Conservation (phyloP, 768 basidiomycete genomes). For the Leccinum olivaceopallidum region DNA sequence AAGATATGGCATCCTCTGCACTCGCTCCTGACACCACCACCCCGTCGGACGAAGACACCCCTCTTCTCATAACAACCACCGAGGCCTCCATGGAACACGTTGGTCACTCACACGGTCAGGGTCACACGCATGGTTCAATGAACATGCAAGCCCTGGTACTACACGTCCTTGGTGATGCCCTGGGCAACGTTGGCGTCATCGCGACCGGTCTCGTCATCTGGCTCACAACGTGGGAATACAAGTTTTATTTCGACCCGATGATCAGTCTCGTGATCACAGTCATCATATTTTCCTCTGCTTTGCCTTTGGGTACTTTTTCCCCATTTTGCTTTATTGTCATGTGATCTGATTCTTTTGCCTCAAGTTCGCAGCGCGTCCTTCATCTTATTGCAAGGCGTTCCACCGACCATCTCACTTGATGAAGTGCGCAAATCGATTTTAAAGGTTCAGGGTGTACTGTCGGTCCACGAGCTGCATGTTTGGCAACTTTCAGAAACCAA, state of each 20-base stretch:
- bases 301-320: constrained; percentile 69
- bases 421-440: constrained; percentile 82
- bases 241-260: constrained; percentile 89
- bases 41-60: constrained; percentile 41
- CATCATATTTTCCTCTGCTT: constrained; percentile 94
- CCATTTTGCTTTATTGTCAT: constrained; percentile 1
- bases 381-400: constrained; percentile 94
- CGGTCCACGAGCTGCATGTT: constrained; percentile 91
- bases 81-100: constrained; percentile 15
- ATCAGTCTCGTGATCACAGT: constrained; percentile 93
- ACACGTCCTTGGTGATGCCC: constrained; percentile 94
- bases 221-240: constrained; percentile 82
- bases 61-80: constrained; percentile 36
- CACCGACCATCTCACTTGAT: constrained; percentile 86
- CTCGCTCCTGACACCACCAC: constrained; percentile 9
- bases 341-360: constrained; percentile 14
- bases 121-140: constrained; percentile 73
- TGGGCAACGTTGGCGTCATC: constrained; percentile 98
- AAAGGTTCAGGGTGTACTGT: constrained; percentile 76
- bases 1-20: constrained; percentile 61
- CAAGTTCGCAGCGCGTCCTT: constrained; percentile 88
- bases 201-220: constrained; percentile 93
- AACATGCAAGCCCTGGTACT: constrained; percentile 97
- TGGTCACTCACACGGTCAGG: constrained; percentile 21
- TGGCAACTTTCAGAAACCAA: constrained; percentile 98